Evolutionary conservation across 176 grass and related monocot species (phyloP).

Genomic region (Saccharum officinarum): DNA sequence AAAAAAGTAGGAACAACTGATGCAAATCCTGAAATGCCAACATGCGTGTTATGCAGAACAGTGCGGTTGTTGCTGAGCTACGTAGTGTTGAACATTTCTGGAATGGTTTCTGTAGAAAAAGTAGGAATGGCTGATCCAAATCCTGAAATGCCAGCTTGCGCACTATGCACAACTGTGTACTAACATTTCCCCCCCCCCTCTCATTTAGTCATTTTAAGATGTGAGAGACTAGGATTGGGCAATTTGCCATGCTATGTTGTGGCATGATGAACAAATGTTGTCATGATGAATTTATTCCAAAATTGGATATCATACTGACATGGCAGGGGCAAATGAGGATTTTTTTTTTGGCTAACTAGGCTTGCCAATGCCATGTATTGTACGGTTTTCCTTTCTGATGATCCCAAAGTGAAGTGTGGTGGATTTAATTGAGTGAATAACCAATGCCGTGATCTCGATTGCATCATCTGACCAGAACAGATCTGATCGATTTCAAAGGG

Average conservation of each 20-base stretch:
- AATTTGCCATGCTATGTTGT: background rate
- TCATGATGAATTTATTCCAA: background rate
- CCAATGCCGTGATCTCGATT: background rate
- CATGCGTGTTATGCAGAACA: background rate
- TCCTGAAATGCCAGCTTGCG: background rate
- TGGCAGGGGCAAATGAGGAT: no score
- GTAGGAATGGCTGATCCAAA: background rate
- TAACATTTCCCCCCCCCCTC: background rate
- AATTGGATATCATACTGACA: no score
- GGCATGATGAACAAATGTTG: background rate
- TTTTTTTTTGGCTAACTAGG: background rate
- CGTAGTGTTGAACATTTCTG: background rate
- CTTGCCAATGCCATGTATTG: background rate
- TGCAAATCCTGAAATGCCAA: background rate
- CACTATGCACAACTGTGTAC: background rate
- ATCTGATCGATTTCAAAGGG: constrained; percentile 25
- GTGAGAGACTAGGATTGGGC: no score
- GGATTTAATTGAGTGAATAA: background rate
- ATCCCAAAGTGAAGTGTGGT: background rate
- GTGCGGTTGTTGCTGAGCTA: background rate
- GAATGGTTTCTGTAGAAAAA: background rate
- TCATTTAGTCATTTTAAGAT: no score
- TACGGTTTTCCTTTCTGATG: no score
- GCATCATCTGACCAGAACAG: background rate
- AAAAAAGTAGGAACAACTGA: background rate